Evolutionary conservation across 2,329 filamentous ascomycete species (phyloP).

Genomic region (Alternaria postmessia): DNA sequence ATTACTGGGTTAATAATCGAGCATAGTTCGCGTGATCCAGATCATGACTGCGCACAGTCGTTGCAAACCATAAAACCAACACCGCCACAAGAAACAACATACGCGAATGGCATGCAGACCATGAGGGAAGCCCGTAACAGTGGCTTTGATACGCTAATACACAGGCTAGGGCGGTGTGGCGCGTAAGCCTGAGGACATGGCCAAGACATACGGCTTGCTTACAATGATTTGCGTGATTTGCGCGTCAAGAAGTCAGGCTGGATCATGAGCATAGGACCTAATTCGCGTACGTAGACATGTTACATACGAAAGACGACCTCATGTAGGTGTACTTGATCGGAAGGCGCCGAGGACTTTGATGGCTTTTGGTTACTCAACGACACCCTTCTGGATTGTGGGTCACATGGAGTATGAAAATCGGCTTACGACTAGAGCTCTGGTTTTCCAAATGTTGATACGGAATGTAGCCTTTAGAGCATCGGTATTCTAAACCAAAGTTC

Average conservation of each 20-base stretch:
- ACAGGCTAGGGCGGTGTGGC: neutral
- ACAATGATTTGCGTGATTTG: neutral
- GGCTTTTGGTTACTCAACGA: conserved; percentile 1
- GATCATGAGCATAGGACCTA: neutral
- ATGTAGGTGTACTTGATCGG: neutral
- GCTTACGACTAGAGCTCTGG: neutral
- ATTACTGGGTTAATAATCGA: neutral
- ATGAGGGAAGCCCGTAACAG: neutral
- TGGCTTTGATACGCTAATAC: neutral
- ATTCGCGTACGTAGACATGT: neutral
- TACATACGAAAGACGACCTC: neutral
- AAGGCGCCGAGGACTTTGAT: neutral
- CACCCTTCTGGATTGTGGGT: neutral
- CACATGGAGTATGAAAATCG: neutral
- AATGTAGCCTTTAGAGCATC: neutral
- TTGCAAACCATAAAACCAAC: neutral
- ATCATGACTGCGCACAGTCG: neutral
- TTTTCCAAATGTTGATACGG: neutral
- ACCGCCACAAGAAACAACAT: neutral
- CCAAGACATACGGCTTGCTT: conserved; percentile 20
- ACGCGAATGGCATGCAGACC: neutral
- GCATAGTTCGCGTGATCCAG: neutral
- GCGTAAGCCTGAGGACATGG: conserved; percentile 8
- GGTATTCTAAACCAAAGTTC: neutral
- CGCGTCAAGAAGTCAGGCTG: neutral